A percentile compares a stretch with the other conserved stretches of the same genome.
Evolutionary conservation across 108 stramenopile genomes (phyloP).

Genomic region (Skeletonema menzelii): DNA sequence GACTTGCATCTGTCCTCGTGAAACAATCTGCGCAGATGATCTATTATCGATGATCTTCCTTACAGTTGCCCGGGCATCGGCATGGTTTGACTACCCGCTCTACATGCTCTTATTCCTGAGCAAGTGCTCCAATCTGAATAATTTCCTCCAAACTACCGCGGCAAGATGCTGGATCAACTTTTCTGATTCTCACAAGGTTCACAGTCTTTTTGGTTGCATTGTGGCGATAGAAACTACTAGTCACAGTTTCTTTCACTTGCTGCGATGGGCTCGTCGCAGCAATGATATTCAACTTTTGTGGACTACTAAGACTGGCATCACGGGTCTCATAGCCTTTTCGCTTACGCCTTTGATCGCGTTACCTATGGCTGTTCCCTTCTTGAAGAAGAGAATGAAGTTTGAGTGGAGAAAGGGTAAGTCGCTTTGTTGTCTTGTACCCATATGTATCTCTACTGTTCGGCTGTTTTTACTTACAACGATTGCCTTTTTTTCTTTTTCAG

Average conservation of each 20-base stretch:
- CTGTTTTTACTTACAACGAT: not conserved
- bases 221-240: slow-evolving; percentile 20
- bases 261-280: slow-evolving; percentile 17
- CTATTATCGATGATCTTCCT: slow-evolving; percentile 29
- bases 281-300: slow-evolving; percentile 20
- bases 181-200: slow-evolving; percentile 16
- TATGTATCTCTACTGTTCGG: not conserved
- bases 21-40: slow-evolving; percentile 30
- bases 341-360: slow-evolving; percentile 14
- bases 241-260: slow-evolving; percentile 23
- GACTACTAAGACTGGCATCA: slow-evolving; percentile 26
- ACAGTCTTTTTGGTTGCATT: slow-evolving; percentile 14
- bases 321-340: slow-evolving; percentile 25
- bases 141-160: slow-evolving; percentile 12
- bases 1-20: slow-evolving; percentile 28
- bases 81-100: slow-evolving; percentile 29
- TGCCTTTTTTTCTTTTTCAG: not conserved
- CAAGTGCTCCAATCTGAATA: slow-evolving; percentile 29
- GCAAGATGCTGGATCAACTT: slow-evolving; percentile 25
- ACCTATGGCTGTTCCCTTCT: slow-evolving; percentile 23
- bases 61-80: slow-evolving; percentile 19
- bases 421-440: not conserved
- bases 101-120: slow-evolving; percentile 32
- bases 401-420: slow-evolving; percentile 24
- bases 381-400: slow-evolving; percentile 16